These are phyloP conservation scores for Hansenula lynferdii DNA, from an alignment of 1,139 yeast genomes.

Conservation along the genomic window DNA sequence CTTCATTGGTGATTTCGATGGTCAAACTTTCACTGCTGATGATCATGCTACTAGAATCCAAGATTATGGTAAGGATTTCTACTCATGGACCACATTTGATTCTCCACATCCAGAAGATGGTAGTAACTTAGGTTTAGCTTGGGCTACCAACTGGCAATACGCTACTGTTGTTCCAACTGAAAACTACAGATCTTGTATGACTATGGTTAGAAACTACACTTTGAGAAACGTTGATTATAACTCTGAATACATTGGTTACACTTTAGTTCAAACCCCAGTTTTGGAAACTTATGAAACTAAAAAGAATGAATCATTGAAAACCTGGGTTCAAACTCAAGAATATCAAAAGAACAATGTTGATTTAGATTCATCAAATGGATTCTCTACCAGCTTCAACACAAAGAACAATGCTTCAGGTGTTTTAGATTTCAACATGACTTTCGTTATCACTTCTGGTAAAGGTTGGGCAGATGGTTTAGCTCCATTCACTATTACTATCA, in stretches of 20 bases:
- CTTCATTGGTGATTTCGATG: slow-evolving; percentile 36
- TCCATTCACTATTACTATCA: not conserved
- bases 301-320: not conserved
- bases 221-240: slow-evolving; percentile 1
- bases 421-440: slow-evolving; percentile 1
- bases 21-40: slow-evolving; percentile 28
- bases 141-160: slow-evolving; percentile 38
- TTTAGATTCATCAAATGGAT: not conserved
- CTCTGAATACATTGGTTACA: not conserved
- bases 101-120: slow-evolving; percentile 14
- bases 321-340: slow-evolving; percentile 1
- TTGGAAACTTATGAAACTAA: slow-evolving; percentile 1
- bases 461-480: slow-evolving; percentile 1
- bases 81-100: slow-evolving; percentile 30
- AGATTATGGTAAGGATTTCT: slow-evolving; percentile 32
- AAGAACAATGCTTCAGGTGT: slow-evolving; percentile 1
- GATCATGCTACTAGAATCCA: slow-evolving; percentile 24
- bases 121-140: slow-evolving; percentile 26
- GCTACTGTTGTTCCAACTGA: slow-evolving; percentile 28
- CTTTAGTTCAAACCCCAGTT: slow-evolving; percentile 2
- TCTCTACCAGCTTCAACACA: not conserved
- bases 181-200: slow-evolving; percentile 24
- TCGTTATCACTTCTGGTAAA: not conserved
- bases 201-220: slow-evolving; percentile 1
- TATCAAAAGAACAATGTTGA: not conserved